Conservation (phyloP, 176 grass and related monocot genomes). For the Oryza glaberrima region DNA sequence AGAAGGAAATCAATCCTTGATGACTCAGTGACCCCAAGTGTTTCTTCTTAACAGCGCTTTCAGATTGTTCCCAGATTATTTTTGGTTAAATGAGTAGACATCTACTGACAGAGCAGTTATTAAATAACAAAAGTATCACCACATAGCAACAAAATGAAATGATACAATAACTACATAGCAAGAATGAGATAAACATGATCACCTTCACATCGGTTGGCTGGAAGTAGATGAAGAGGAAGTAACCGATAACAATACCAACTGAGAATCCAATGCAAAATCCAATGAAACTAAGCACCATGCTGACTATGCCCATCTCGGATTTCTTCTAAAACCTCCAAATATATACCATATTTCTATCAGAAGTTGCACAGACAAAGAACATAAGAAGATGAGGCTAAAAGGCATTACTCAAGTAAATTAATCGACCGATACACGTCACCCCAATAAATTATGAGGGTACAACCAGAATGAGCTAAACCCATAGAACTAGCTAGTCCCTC, state of each 20-base stretch:
- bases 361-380: conserved; percentile 21
- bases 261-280: conserved; percentile 82
- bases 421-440: background rate
- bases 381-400: conserved; percentile 6
- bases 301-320: conserved; percentile 65
- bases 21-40: background rate
- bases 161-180: background rate
- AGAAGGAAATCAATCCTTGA: background rate
- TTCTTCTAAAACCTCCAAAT: background rate
- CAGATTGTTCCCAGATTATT: background rate
- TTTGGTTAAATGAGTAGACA: background rate
- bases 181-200: background rate
- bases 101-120: background rate
- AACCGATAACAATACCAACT: conserved; percentile 74
- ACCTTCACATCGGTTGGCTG: conserved; percentile 92
- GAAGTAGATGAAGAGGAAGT: conserved; percentile 75
- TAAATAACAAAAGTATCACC: conserved; percentile 3
- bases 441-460: background rate
- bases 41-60: background rate
- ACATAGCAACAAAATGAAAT: conserved; percentile 14
- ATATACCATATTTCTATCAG: conserved; percentile 19
- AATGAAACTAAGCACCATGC: conserved; percentile 69
- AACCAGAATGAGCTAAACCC: conserved; percentile 13
- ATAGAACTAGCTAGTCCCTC: background rate
- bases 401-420: background rate